These are phyloP conservation scores for Kazachstania psychrophila DNA, from an alignment of 805 yeast species.

Conservation along the genomic window DNA sequence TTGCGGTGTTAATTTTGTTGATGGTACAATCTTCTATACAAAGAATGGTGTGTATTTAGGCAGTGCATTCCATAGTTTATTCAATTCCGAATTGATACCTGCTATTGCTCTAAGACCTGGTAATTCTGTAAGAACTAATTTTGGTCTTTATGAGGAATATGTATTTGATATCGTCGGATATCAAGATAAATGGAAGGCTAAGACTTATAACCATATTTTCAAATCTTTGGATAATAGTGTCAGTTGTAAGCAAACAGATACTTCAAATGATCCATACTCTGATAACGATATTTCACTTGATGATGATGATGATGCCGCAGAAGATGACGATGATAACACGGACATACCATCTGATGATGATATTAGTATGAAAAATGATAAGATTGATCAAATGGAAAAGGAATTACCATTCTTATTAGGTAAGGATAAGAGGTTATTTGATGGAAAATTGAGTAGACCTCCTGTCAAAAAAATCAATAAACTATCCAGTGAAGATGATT, in stretches of 20 bases:
- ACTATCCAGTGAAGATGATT: conserved; percentile 19
- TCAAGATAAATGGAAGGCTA: conserved; percentile 37
- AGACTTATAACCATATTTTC: conserved; percentile 27
- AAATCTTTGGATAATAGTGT: conserved; percentile 24
- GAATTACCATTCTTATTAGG: conserved; percentile 9
- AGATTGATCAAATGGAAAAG: background rate
- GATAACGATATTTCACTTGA: too few relatives aligned
- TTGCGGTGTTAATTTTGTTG: conserved; percentile 67
- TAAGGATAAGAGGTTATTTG: conserved; percentile 15
- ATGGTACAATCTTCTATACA: conserved; percentile 60
- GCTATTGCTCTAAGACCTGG: conserved; percentile 34
- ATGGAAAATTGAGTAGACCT: conserved; percentile 15
- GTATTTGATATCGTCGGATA: conserved; percentile 51
- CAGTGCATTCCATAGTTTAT: conserved; percentile 41
- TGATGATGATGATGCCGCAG: conserved; percentile 5
- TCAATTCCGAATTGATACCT: conserved; percentile 39
- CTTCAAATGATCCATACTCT: conserved; percentile 22
- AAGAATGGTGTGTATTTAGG: conserved; percentile 67
- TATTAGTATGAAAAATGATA: conserved; percentile 1
- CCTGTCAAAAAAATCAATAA: conserved; percentile 14
- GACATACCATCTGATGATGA: background rate
- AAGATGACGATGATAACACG: conserved; percentile 2
- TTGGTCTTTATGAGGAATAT: conserved; percentile 44
- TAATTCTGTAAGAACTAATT: conserved; percentile 29
- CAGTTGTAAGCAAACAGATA: too few relatives aligned